Evolutionary conservation across 2,329 filamentous ascomycete genomes (phyloP).

Genomic region (Monosporascus sp.): DNA sequence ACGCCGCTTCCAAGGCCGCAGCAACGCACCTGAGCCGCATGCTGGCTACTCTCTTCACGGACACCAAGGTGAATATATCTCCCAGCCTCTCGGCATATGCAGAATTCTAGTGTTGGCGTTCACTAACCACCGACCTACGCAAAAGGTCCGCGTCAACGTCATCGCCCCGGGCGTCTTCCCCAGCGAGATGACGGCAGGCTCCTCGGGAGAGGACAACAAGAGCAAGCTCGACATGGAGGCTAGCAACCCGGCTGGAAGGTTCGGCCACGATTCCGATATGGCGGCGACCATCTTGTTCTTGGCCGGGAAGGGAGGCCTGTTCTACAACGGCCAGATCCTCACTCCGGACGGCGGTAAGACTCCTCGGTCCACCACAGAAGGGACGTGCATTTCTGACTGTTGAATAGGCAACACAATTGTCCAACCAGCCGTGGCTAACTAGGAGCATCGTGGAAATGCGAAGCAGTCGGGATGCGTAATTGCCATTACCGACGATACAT

Average conservation of each 20-base stretch:
- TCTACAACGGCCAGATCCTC: conserved; percentile 49
- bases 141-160: conserved; percentile 41
- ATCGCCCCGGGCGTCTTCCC: conserved; percentile 47
- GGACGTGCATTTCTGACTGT: too few relatives aligned
- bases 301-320: conserved; percentile 43
- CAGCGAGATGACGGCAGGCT: conserved; percentile 42
- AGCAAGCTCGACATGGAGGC: conserved; percentile 33
- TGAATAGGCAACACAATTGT: too few relatives aligned
- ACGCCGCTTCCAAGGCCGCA: conserved; percentile 44
- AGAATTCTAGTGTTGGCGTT: too few relatives aligned
- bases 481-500: too few relatives aligned
- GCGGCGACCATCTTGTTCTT: conserved; percentile 45
- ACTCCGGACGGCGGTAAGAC: conserved; percentile 41
- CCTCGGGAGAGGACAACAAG: conserved; percentile 41
- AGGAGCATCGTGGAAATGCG: too few relatives aligned
- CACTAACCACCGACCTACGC: too few relatives aligned
- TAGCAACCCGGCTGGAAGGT: conserved; percentile 37
- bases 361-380: too few relatives aligned
- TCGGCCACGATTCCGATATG: conserved; percentile 44
- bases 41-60: conserved; percentile 38
- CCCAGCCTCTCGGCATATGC: too few relatives aligned
- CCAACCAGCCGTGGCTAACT: too few relatives aligned
- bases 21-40: conserved; percentile 40
- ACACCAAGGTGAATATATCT: conserved; percentile 37
- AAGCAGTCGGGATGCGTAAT: too few relatives aligned